phyloP scores from a whole-genome alignment of 179 eudicot species.

The Spergularia azorica region DNA sequence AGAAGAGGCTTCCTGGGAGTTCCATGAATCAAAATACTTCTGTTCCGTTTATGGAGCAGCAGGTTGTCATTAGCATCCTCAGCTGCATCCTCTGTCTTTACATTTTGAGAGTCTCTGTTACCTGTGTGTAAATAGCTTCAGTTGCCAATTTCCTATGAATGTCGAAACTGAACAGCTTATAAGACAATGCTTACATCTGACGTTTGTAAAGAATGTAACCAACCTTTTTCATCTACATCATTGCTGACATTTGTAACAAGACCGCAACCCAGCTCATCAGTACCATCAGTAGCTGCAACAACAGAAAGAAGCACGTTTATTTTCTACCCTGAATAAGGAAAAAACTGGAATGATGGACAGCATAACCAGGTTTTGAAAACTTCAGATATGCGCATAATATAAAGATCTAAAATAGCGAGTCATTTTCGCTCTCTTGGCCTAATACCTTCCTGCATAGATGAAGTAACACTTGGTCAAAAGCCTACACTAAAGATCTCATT shows the following conservation, averaged over 20 bases:
- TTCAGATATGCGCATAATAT: neutral
- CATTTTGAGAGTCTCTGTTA: constrained; percentile 3
- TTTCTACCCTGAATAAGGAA: neutral
- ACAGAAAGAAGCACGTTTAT: neutral
- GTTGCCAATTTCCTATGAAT: neutral
- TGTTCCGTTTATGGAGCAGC: constrained; percentile 9
- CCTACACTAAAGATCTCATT: too few species aligned
- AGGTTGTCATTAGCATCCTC: neutral
- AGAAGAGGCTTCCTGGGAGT: constrained; percentile 22
- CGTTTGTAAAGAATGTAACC: neutral
- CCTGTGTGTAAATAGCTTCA: neutral
- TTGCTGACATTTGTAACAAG: neutral
- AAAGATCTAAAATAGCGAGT: neutral
- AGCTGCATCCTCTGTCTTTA: neutral
- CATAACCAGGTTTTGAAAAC: too few species aligned
- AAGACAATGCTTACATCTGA: neutral
- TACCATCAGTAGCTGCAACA: neutral
- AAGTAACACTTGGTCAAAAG: neutral
- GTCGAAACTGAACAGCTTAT: neutral
- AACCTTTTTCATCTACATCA: constrained; percentile 9
- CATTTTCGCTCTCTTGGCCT: too few species aligned
- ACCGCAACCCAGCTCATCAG: neutral
- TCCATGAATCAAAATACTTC: constrained; percentile 34
- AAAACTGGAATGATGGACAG: too few species aligned
- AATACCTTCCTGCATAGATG: constrained; percentile 13